Base-by-base conservation (phyloP, 202 grass and related monocot species). In the Eragrostis tef region DNA sequence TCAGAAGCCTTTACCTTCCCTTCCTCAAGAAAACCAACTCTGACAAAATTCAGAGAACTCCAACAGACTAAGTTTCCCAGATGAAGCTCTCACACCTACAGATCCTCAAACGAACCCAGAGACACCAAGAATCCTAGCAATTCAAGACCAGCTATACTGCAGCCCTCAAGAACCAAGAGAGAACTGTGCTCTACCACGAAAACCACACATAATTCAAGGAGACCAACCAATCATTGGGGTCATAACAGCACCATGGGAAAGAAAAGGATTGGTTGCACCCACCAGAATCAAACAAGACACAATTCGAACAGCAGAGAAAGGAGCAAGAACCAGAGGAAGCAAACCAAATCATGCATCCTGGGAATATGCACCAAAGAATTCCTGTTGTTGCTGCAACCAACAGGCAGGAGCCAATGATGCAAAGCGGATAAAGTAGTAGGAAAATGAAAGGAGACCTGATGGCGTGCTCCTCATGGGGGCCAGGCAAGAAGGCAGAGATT, bases 401-500 rank as follows among this genome's bases (percentile, higher is more conserved):
- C 83, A 77, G 74, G 21, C 65, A 43, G 42, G 17, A 56, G 26
- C 41, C 67, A 87, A 78, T 86, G 83, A 85, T 84, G 77, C 81
- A 62, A 63, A 45, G 49, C 24, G 20, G 34, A 65, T 74, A 86
- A 77, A 87, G 84, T 58, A 89, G 84, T 79, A 59, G 51, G 78
- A 24, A 72, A 73, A 81, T 70, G 49, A 60, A 74, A 47, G 63
- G 53, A 78, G 81, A 92, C 90, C 90, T 97, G 93, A 85, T 67
- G 84, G 82, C 73, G 88, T 77, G 89, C 84, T 87, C 85, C 92
- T 87, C 86, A 75, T 89, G 92, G 90, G 88, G 77, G 82, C 65
- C 86, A 89, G 79, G 67, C 80, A 85, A 67, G 72, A 59, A 45
- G 78, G 85, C 78, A 85, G 56, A 31, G 73, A 89, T 79, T 86